These are phyloP conservation scores for Sutorius eximius DNA, from an alignment of 1,284 basidiomycete species.

Conservation along the genomic window DNA sequence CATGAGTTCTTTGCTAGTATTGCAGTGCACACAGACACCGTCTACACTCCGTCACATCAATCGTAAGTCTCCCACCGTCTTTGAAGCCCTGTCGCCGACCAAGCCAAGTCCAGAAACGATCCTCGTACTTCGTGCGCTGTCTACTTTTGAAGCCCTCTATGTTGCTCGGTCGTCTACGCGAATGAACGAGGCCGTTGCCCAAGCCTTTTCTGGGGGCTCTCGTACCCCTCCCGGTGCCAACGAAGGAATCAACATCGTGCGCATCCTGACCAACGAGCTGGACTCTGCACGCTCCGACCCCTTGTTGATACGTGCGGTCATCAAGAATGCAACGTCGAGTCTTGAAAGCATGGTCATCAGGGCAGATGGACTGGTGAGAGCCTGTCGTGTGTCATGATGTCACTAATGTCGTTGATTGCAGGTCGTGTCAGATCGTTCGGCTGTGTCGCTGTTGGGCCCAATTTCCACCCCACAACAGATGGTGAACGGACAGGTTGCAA, in stretches of 20 bases:
- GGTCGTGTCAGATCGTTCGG: constrained; percentile 76
- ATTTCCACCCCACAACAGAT: constrained; percentile 75
- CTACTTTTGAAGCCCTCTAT: constrained; percentile 81
- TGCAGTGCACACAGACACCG: constrained; percentile 89
- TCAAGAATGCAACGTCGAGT: constrained; percentile 66
- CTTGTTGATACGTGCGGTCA: constrained; percentile 75
- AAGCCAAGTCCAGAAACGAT: constrained; percentile 93
- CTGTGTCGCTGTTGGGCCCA: constrained; percentile 74
- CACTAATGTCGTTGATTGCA: constrained; percentile 31
- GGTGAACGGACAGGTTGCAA: constrained; percentile 74
- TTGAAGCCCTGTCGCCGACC: constrained; percentile 33
- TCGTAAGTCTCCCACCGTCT: constrained; percentile 50
- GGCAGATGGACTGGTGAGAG: constrained; percentile 66
- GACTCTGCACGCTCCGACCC: constrained; percentile 94
- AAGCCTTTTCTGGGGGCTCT: constrained; percentile 67
- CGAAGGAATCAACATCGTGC: constrained; percentile 76
- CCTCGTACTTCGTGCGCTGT: constrained; percentile 79
- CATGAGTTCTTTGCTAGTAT: constrained; percentile 97
- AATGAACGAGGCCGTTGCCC: constrained; percentile 76
- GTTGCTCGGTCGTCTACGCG: constrained; percentile 80
- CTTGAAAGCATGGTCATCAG: constrained; percentile 66
- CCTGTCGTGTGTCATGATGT: not conserved
- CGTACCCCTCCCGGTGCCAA: constrained; percentile 69
- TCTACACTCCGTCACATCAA: constrained; percentile 81
- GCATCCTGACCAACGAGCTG: constrained; percentile 84